phyloP scores from a whole-genome alignment of 495 filamentous ascomycete species.

The Pyrenopolyporus hunteri region DNA sequence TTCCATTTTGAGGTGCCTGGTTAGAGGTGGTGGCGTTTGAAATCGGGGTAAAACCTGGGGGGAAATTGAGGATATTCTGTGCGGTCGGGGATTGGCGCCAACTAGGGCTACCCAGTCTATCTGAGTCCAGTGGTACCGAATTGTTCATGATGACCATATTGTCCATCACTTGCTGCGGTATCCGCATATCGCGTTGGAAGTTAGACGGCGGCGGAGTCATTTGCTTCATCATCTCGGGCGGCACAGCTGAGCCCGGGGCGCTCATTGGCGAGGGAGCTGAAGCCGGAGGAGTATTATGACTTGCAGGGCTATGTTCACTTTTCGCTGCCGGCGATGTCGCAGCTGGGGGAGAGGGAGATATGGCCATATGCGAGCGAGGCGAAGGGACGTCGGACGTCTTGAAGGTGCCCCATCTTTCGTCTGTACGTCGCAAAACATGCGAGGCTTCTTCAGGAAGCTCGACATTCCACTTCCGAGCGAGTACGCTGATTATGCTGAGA shows the following conservation, averaged over 20 bases:
- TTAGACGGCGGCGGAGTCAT: slow-evolving; percentile 25
- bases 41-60: slow-evolving; percentile 11
- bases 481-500: slow-evolving; percentile 79
- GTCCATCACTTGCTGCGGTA: slow-evolving; percentile 20
- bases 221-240: slow-evolving; percentile 37
- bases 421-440: slow-evolving; percentile 69
- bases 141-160: slow-evolving; percentile 30
- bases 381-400: slow-evolving; percentile 63
- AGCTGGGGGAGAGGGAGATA: slow-evolving; percentile 34
- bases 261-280: slow-evolving; percentile 35
- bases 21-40: slow-evolving; percentile 19
- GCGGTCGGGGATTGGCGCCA: slow-evolving; percentile 20
- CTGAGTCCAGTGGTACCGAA: slow-evolving; percentile 16
- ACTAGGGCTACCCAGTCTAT: slow-evolving; percentile 7
- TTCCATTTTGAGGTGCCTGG: slow-evolving; percentile 16
- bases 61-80: slow-evolving; percentile 19
- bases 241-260: slow-evolving; percentile 23
- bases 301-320: slow-evolving; percentile 39
- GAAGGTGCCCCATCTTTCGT: slow-evolving; percentile 60
- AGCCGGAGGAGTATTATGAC: slow-evolving; percentile 33
- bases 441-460: slow-evolving; percentile 84
- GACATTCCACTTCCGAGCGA: slow-evolving; percentile 88
- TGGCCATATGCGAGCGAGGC: slow-evolving; percentile 45
- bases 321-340: slow-evolving; percentile 28
- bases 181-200: slow-evolving; percentile 26